Conservation (phyloP, 2,329 filamentous ascomycete species). For the Aspergillus calidoustus region DNA sequence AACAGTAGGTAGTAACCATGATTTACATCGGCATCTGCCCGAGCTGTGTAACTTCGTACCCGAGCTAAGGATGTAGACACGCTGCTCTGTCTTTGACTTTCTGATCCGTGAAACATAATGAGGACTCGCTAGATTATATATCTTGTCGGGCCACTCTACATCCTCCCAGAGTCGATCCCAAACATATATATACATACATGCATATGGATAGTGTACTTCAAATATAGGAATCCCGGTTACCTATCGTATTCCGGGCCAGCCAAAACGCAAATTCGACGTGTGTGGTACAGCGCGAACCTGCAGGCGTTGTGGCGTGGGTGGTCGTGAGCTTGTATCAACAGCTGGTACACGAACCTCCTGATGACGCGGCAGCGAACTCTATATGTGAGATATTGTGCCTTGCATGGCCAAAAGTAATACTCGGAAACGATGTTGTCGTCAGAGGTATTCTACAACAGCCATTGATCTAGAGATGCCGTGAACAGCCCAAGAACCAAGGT, state of each 20-base stretch:
- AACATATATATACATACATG: background rate
- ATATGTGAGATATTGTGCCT: background rate
- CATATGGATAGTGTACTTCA: background rate
- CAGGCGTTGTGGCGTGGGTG: background rate
- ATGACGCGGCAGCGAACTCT: background rate
- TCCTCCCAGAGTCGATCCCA: background rate
- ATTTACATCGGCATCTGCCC: background rate
- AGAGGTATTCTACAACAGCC: background rate
- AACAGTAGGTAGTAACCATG: background rate
- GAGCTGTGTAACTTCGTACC: conserved; percentile 3
- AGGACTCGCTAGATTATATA: background rate
- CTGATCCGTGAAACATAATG: no score
- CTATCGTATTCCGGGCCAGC: background rate
- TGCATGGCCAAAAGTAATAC: background rate
- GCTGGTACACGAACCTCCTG: background rate
- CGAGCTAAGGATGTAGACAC: background rate
- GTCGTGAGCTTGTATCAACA: background rate
- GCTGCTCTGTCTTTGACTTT: background rate
- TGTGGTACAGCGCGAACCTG: background rate
- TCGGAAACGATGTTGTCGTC: background rate
- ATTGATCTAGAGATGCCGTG: background rate
- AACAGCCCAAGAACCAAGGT: background rate
- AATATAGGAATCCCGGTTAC: conserved; percentile 1
- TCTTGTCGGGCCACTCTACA: background rate
- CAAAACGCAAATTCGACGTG: background rate